These are phyloP conservation scores for Plasmodium vivax DNA, from an alignment of 169 alveolate genomes.

Conservation along the genomic window DNA sequence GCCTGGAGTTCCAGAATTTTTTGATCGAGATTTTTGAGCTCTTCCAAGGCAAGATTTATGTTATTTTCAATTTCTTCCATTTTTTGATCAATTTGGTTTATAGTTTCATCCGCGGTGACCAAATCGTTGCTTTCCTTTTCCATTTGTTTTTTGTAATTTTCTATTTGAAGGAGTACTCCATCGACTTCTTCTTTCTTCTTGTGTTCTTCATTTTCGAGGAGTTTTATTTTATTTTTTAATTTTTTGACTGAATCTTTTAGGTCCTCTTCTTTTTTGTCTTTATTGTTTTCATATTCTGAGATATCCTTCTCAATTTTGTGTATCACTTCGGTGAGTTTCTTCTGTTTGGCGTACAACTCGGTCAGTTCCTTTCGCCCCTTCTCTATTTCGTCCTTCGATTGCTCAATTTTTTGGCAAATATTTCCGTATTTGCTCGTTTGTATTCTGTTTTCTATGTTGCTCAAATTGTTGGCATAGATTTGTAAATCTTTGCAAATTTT, in stretches of 20 bases:
- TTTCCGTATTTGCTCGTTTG: constrained; percentile 76
- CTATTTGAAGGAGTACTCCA: constrained; percentile 77
- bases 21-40: constrained; percentile 71
- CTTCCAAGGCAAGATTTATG: constrained; percentile 57
- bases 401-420: constrained; percentile 49
- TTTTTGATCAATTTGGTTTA: constrained; percentile 47
- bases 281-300: constrained; percentile 77
- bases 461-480: constrained; percentile 62
- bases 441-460: constrained; percentile 75
- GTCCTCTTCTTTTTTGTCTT: constrained; percentile 78
- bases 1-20: constrained; percentile 71
- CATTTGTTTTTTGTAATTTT: constrained; percentile 63
- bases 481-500: constrained; percentile 60
- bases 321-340: constrained; percentile 78
- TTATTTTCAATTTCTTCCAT: constrained; percentile 37
- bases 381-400: constrained; percentile 51
- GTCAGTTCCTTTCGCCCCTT: constrained; percentile 62
- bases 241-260: constrained; percentile 66
- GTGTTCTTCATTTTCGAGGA: constrained; percentile 76
- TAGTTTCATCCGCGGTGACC: constrained; percentile 50
- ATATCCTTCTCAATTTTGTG: constrained; percentile 77
- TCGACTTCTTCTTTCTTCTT: constrained; percentile 75
- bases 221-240: constrained; percentile 77
- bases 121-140: constrained; percentile 68
- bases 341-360: constrained; percentile 78